phyloP scores from a whole-genome alignment of 345 rosid species.

The Euphorbia tirucalli region DNA sequence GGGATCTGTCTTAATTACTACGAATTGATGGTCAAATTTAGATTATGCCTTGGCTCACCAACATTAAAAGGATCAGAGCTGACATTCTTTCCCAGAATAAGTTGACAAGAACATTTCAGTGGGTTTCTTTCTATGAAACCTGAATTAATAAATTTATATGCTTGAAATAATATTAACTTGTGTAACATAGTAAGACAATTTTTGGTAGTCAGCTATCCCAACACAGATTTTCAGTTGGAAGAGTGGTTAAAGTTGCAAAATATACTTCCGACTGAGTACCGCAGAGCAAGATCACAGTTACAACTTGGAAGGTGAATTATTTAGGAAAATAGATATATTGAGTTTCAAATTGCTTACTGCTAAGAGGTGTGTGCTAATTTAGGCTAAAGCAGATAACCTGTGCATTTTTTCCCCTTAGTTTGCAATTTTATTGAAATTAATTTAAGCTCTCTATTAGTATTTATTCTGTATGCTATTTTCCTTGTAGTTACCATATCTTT shows the following conservation, averaged over 20 bases:
- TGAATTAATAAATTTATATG: not conserved
- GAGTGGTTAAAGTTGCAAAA: not conserved
- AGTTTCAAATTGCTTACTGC: not conserved
- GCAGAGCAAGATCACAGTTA: not conserved
- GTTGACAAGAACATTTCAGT: not conserved
- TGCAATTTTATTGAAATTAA: not conserved
- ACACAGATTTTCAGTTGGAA: not conserved
- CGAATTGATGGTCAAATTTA: not conserved
- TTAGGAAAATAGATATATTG: not conserved
- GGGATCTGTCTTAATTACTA: not conserved
- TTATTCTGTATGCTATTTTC: not conserved
- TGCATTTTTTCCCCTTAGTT: not conserved
- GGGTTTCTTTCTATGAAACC: not conserved
- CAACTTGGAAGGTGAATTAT: constrained; percentile 1
- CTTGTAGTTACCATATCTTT: not conserved
- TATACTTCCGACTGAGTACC: not conserved
- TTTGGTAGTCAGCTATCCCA: not conserved
- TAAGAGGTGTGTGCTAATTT: not conserved
- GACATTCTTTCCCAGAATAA: not conserved
- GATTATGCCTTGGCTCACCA: not conserved
- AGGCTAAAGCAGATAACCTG: not conserved
- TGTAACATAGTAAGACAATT: not conserved
- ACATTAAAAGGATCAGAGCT: not conserved
- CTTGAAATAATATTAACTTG: not conserved
- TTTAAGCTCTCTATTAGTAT: not conserved